Base-by-base conservation (phyloP, 1,284 basidiomycete species). In the Fomitopsis palustris region DNA sequence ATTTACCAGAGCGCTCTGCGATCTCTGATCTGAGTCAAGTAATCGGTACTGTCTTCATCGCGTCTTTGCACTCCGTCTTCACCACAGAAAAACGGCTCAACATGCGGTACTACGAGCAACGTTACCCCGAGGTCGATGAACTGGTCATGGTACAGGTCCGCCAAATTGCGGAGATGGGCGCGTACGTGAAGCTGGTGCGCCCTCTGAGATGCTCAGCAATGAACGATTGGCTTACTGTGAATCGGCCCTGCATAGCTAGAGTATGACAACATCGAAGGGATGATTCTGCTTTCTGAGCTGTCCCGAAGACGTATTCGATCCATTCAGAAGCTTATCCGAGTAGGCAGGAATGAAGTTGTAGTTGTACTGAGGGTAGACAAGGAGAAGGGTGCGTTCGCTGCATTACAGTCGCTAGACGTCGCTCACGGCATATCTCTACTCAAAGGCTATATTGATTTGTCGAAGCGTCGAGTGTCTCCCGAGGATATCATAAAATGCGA, bases 401-500 rank as follows among this genome's bases (percentile, higher is more conserved):
- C 42, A 39, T 37, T 27, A 59, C 33, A 54, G 38, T 37, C n/a
- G n/a, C n/a, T n/a, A n/a, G n/a, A 39, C 57, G 53, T 39, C 52
- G 52, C 54, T 39, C 19, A 45, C n/a, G 29, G 31, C 12, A 41
- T 54, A 16, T 37, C 19, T 8, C 42, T 29, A 1, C 42, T 6
- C 35, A 65, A n/a, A 96, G 95, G 96, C 19, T 99, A 99, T 78
- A 99, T 99, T 71, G 96, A 99, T 84, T 81, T 99, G 41, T 98
- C 96, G 56, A 99, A 99, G 82, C 90, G 97, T 68, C 91, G 97
- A 70, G 96, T 99, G n/a, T 98, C 96, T 10, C 92, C 96, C 10
- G 97, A 99, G 75, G 96, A 99, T 74, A 96, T 99, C 68, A 87
- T 91, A 54, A 98, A 98, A 80, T 99, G 97, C 78, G 97, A 99